Base-by-base conservation (phyloP, 768 basidiomycete species). In the Boletus rex-veris region DNA sequence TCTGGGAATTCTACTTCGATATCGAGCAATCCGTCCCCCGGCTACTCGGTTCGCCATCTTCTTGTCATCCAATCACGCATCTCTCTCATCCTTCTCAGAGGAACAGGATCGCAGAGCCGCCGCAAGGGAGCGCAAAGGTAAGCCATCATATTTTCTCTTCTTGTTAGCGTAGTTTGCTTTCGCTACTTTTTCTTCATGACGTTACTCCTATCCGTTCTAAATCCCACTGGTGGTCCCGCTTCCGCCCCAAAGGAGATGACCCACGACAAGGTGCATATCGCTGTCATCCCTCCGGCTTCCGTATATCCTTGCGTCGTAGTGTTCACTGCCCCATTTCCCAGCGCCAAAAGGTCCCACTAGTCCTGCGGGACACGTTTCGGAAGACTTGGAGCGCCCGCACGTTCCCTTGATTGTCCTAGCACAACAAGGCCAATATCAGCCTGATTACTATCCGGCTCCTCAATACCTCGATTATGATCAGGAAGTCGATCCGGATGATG, bases 1-100 rank as follows among this genome's bases (percentile, higher is more conserved):
- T 98, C 43, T 98, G 93, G 88, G 84, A 98, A 62, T 83, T 75
- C 63, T 90, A 89, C 69, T 98, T 96, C 62, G 85, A 96, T 64
- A 78, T 88, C 15, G 84, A 92, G 33, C 79, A 85, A 68, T 83
- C 89, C 16, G 72, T 96, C 10, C 74, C 81, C 31, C 91, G 84
- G 82, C 75, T 91, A 26, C 60, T 88, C 36, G 86, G 92, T 93
- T 56, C 58, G 86, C 75, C 40, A 4, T 14, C 38, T 31, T 7
- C 28, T 24, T n/a, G 19, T 26, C 14, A 39, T 21, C 28, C 33
- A 26, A 45, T 43, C 33, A 7, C 39, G 12, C 12, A 24, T 7
- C 43, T 48, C 26, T 51, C 48, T 48, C 40, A 56, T 11, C 21
- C 44, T 48, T 21, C 42, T 47, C 62, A 90, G 92, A 88, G 66